Evolutionary conservation across 2,329 filamentous ascomycete species (phyloP).

Genomic region (Hypoxylon sp.): DNA sequence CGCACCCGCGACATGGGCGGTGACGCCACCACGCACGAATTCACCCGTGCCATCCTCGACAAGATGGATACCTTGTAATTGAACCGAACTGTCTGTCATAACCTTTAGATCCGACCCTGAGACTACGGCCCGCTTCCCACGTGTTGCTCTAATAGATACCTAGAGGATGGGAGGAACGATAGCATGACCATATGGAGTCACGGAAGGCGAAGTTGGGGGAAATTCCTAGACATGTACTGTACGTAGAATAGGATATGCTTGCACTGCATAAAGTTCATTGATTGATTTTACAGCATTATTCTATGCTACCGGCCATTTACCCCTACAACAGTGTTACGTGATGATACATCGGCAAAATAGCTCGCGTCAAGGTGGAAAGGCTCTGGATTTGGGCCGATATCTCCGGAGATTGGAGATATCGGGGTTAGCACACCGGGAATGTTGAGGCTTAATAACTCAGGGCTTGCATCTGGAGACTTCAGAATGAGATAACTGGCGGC

Average conservation of each 20-base stretch:
- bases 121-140: constrained; percentile 47
- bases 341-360: background rate
- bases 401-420: background rate
- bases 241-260: constrained; percentile 52
- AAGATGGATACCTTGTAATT: constrained; percentile 87
- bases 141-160: constrained; percentile 50
- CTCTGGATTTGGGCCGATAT: background rate
- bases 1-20: constrained; percentile 98
- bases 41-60: constrained; percentile 92
- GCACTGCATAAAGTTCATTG: constrained; percentile 44
- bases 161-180: constrained; percentile 48
- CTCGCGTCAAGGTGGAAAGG: background rate
- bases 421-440: background rate
- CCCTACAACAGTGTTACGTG: too few species aligned
- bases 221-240: constrained; percentile 52
- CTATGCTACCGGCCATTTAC: background rate
- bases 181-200: constrained; percentile 53
- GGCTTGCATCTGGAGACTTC: background rate
- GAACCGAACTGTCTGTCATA: constrained; percentile 2
- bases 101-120: constrained; percentile 41
- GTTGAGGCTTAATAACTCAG: background rate
- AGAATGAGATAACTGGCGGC: background rate
- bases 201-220: constrained; percentile 50
- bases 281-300: constrained; percentile 12
- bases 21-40: constrained; percentile 89